phyloP scores from a whole-genome alignment of 2,329 filamentous ascomycete genomes.

The Sporothrix luriei region DNA sequence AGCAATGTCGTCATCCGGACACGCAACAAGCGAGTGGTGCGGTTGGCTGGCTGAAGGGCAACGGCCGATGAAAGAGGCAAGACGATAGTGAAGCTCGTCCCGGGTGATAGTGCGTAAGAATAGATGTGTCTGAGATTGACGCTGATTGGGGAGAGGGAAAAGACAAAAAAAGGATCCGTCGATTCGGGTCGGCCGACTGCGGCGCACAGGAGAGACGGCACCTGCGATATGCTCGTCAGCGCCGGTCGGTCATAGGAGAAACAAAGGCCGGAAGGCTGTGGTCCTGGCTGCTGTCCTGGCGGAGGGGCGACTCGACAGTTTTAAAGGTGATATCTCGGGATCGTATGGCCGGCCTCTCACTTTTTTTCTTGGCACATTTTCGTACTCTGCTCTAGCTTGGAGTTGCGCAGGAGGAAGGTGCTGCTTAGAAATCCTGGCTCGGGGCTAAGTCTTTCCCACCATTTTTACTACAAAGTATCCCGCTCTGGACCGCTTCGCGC shows the following conservation, averaged over 20 bases:
- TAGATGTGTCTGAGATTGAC: slow-evolving; percentile 13
- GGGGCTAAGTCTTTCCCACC: slow-evolving; percentile 13
- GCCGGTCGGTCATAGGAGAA: slow-evolving; percentile 3
- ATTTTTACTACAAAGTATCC: not conserved
- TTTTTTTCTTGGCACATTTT: not conserved
- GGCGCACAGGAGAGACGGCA: not conserved
- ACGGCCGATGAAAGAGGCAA: not conserved
- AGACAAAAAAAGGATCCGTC: slow-evolving; percentile 9
- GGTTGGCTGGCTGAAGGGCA: slow-evolving; percentile 22
- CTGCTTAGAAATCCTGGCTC: slow-evolving; percentile 26
- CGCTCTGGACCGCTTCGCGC: not conserved
- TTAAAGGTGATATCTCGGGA: slow-evolving; percentile 25
- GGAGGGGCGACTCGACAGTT: not conserved
- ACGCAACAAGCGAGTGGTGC: slow-evolving; percentile 34
- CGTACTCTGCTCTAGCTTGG: slow-evolving; percentile 10
- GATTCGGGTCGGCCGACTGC: slow-evolving; percentile 7
- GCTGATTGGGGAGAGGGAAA: not conserved
- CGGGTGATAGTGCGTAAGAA: slow-evolving; percentile 4
- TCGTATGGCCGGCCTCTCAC: not conserved
- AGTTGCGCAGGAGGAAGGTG: not conserved
- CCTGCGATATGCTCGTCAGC: not conserved
- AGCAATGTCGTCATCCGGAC: slow-evolving; percentile 37
- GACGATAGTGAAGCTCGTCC: not conserved
- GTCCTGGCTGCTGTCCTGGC: not conserved
- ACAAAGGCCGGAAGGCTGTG: not conserved